Evolutionary conservation across 2,329 filamentous ascomycete genomes (phyloP).

Genomic region (Trichophyton rubrum): DNA sequence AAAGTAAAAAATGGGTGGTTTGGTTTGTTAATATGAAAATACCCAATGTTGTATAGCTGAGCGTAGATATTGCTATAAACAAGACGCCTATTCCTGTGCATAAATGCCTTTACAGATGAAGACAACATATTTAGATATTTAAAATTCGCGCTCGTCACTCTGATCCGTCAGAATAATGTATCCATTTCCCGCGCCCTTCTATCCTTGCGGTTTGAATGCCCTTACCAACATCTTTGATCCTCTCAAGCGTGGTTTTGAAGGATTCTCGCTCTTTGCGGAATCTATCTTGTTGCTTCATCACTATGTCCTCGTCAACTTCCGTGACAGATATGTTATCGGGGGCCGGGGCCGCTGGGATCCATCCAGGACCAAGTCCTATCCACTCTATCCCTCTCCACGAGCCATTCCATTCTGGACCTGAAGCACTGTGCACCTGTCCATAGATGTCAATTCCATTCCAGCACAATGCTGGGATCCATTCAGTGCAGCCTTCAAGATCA

Average conservation of each 20-base stretch:
- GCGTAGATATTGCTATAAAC: not conserved
- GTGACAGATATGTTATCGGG: not conserved
- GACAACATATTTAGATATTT: not conserved
- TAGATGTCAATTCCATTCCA: constrained; percentile 27
- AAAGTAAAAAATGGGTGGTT: constrained; percentile 17
- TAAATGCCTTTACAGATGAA: not conserved
- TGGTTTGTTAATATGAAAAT: not conserved
- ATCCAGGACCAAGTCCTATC: constrained; percentile 32
- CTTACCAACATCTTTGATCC: constrained; percentile 22
- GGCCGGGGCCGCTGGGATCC: constrained; percentile 19
- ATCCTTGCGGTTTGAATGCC: constrained; percentile 22
- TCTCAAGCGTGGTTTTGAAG: constrained; percentile 19
- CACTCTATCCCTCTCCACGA: constrained; percentile 35
- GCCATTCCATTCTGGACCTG: constrained; percentile 35
- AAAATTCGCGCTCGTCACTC: not conserved
- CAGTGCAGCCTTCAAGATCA: constrained; percentile 47
- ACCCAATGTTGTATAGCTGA: not conserved
- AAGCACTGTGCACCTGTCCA: constrained; percentile 17
- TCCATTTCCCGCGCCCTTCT: constrained; percentile 28
- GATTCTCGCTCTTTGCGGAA: constrained; percentile 19
- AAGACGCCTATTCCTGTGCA: not conserved
- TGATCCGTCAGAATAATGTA: constrained; percentile 21
- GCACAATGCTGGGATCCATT: constrained; percentile 43
- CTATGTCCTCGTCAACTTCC: not conserved
- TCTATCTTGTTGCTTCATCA: not conserved